These are phyloP conservation scores for Huntiella abstrusa DNA, from an alignment of 2,329 filamentous ascomycete species.

Conservation along the genomic window DNA sequence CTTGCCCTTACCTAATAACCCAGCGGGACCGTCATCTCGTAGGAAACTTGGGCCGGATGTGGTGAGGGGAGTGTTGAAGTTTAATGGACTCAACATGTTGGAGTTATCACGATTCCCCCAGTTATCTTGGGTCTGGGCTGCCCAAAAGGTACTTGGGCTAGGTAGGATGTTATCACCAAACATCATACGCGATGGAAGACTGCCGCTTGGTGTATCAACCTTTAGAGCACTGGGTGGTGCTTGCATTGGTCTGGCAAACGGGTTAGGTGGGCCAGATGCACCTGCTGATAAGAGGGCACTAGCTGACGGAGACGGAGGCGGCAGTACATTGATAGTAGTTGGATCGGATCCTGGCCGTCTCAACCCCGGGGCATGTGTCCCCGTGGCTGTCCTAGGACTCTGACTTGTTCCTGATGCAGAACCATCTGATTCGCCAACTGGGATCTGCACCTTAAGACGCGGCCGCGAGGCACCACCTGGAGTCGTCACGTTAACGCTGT, in stretches of 20 bases:
- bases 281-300: conserved; percentile 75
- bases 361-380: conserved; percentile 3
- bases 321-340: conserved; percentile 56
- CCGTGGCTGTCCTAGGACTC: conserved; percentile 38
- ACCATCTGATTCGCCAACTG: conserved; percentile 29
- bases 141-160: conserved; percentile 77
- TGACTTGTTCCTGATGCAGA: conserved; percentile 24
- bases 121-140: conserved; percentile 31
- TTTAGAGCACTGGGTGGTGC: conserved; percentile 20
- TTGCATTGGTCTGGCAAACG: conserved; percentile 64
- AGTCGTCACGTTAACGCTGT: conserved; percentile 50
- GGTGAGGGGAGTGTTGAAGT: conserved; percentile 68
- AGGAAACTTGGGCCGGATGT: conserved; percentile 44
- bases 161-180: conserved; percentile 63
- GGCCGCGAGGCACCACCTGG: conserved; percentile 49
- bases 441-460: conserved; percentile 82
- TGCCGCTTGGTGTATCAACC: conserved; percentile 62
- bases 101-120: conserved; percentile 76
- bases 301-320: conserved; percentile 80
- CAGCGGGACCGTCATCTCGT: conserved; percentile 28
- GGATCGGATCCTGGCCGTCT: conserved; percentile 20
- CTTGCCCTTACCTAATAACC: conserved; percentile 21
- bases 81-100: conserved; percentile 78
- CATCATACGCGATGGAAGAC: conserved; percentile 79
- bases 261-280: conserved; percentile 81